Base-by-base conservation (phyloP, 108 stramenopile genomes). In the Nitzschia inconspicua region DNA sequence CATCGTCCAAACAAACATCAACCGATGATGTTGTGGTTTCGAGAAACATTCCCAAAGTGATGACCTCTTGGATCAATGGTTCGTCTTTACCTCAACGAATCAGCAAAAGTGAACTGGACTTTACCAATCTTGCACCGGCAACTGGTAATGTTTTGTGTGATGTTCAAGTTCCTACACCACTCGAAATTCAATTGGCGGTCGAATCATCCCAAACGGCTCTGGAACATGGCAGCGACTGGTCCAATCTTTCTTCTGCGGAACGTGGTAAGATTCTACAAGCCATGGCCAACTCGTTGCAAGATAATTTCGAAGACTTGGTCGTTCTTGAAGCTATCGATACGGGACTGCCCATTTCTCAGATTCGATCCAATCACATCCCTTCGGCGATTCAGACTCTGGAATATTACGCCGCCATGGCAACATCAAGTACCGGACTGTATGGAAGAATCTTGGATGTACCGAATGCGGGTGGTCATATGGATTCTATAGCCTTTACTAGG, bases 331-430 rank as follows among this genome's bases (percentile, higher is more conserved):
- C 32, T 6, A n/a, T 37, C 8, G 63, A 65, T 42, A 65, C 63
- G 14, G 63, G 51, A 8, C 53, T 53, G 11, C 36, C 50, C 13
- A 35, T 65, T 14, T 16, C 36, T 6, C 51, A 65, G 42, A 68
- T 67, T 20, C 6, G 23, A 25, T 26, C 28, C 27, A 48, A 61
- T 20, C 72, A 77, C 49, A 57, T 76, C 19, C 25, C 40, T 8
- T 56, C 48, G 31, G 72, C 72, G 4, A 27, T 65, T 10, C 48
- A 69, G 26, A 57, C 64, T 22, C 59, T 80, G 41, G 44, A 77
- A 24, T 80, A 85, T 49, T 77, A 77, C 47, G 78, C 81, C 14
- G 70, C 72, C 25, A 49, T 76, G 27, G 57, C 75, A 26, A 56
- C 68, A 46, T n/a, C n/a, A n/a, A n/a, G n/a, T n/a, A 49, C 62